Evolutionary conservation across 495 filamentous ascomycete species (phyloP), one percentile per base, ranked within the genome.

Genomic region (Cercophora sp.): DNA sequence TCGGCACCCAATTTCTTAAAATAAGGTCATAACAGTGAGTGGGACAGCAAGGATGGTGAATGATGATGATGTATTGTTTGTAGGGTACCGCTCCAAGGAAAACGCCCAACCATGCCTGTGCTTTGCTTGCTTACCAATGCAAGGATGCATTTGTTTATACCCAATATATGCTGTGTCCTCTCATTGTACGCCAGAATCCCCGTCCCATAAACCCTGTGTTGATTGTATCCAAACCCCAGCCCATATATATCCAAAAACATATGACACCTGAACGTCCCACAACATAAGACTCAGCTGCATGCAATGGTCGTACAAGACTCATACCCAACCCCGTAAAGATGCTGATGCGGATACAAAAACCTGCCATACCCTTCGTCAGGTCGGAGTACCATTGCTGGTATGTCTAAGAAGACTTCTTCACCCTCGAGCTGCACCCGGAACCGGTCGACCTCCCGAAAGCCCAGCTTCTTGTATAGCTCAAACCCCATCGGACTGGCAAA

Each of bases 401-500:
- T 62, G 42, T 61, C 63, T 11, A 66, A 20, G 59, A 35, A 63
- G 20, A 54, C 61, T 1, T 50, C 51, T 9, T 65, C 63, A 0
- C 62, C 64, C 20, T 58, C 61, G 4, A 63, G 29, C 43, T 63
- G 61, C 10, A 65, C 58, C 15, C 54, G 26, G 35, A 67, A 62
- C n/a, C 37, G 43, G 3, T 55, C 59, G 5, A 69, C 52, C 46
- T 65, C 51, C 10, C 32, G 48, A 32, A 69, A 69, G 1, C 66
- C 66, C 3, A 69, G 47, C 39, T 57, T 57, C 18, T 10, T 27
- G 39, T 69, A 69, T 16, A 69, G 44, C 10, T 16, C 4, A 8
- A 53, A 16, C 13, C 61, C 66, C 59, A 62, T 67, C 13, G 64
- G 61, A 46, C 59, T 59, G 5, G 66, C 56, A 45, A 67, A 63